A percentile compares a stretch with the other conserved stretches of the same genome.
Conservation (phyloP, 768 basidiomycete species). For the Rhodotorula kratochvilovae region DNA sequence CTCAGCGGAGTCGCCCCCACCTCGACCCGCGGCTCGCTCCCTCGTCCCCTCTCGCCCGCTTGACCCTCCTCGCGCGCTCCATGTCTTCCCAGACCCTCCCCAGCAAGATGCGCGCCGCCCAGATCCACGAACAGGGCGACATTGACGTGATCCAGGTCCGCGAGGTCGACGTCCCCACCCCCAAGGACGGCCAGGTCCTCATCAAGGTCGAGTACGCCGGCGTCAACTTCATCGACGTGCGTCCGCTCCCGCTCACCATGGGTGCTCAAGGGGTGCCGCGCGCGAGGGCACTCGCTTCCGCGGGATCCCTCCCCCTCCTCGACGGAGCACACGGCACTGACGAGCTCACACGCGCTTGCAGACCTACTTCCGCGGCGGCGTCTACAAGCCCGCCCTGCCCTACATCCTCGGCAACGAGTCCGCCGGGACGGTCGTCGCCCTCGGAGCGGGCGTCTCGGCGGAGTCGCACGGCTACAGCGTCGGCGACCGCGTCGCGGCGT, state of each 20-base stretch:
- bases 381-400: constrained; percentile 51
- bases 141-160: constrained; percentile 61
- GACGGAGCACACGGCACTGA: no score
- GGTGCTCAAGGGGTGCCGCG: no score
- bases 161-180: constrained; percentile 63
- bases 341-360: no score
- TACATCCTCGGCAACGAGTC: constrained; percentile 71
- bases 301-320: no score
- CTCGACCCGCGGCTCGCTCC: neutral
- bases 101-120: constrained; percentile 63
- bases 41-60: neutral
- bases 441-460: constrained; percentile 62
- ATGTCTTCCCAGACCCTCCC: constrained; percentile 40
- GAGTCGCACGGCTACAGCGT: constrained; percentile 63
- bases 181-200: constrained; percentile 60
- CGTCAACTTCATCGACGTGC: constrained; percentile 68
- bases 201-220: constrained; percentile 66
- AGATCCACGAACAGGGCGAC: constrained; percentile 68
- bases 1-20: neutral
- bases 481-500: constrained; percentile 65
- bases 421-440: constrained; percentile 66
- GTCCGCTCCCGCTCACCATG: neutral
- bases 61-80: neutral
- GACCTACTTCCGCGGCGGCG: constrained; percentile 66
- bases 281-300: no score